Percentiles rank a stretch among this genome's conserved stretches.
These are phyloP conservation scores for Rhinocladiella similis DNA, from an alignment of 2,329 filamentous ascomycete genomes.

Conservation along the genomic window DNA sequence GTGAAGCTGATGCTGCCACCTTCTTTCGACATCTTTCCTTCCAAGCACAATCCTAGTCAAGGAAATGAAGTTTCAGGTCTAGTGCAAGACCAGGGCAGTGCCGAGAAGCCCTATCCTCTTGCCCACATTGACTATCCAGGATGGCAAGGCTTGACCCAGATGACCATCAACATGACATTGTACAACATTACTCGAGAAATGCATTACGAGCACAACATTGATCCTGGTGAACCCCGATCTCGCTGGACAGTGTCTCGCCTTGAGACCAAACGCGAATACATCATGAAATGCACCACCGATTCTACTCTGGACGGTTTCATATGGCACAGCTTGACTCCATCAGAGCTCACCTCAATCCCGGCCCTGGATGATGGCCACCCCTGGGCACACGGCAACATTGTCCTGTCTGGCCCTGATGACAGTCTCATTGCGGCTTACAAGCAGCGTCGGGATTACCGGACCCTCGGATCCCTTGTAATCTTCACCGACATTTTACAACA, in stretches of 20 bases:
- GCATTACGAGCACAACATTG: slow-evolving; percentile 9
- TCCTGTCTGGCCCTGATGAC: slow-evolving; percentile 9
- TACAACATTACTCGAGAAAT: slow-evolving; percentile 18
- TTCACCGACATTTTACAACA: background rate
- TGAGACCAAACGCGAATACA: slow-evolving; percentile 12
- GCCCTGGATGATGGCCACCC: slow-evolving; percentile 16
- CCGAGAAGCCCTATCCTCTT: slow-evolving; percentile 12
- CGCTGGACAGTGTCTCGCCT: slow-evolving; percentile 7
- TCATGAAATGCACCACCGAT: background rate
- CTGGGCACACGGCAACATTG: slow-evolving; percentile 14
- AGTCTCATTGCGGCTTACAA: slow-evolving; percentile 17
- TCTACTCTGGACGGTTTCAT: background rate
- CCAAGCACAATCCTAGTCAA: background rate
- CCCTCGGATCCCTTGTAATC: slow-evolving; percentile 13
- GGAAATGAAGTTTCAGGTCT: slow-evolving; percentile 2
- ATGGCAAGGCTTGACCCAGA: slow-evolving; percentile 14
- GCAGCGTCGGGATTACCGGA: slow-evolving; percentile 16
- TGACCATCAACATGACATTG: slow-evolving; percentile 14
- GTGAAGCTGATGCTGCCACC: slow-evolving; percentile 15
- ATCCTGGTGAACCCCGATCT: slow-evolving; percentile 1
- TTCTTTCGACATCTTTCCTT: slow-evolving; percentile 11
- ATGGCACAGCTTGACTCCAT: slow-evolving; percentile 6
- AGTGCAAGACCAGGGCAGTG: background rate
- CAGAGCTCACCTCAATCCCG: slow-evolving; percentile 4
- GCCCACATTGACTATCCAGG: slow-evolving; percentile 18